These are phyloP conservation scores for Curvularia spicifera DNA, from an alignment of 2,329 filamentous ascomycete genomes.

Conservation along the genomic window DNA sequence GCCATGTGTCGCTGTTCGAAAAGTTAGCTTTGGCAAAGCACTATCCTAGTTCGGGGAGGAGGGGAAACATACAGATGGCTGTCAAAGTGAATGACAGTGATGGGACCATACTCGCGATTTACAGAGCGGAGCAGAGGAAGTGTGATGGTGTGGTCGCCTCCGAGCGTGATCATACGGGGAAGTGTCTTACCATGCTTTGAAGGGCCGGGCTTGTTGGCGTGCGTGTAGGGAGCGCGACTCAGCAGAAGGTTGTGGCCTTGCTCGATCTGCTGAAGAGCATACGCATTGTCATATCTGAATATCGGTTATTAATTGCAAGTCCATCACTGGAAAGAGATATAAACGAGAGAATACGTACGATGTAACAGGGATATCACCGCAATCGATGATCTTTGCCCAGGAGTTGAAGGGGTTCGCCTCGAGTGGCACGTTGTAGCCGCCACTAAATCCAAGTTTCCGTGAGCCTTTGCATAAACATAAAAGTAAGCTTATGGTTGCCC, in stretches of 20 bases:
- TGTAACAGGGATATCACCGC: conserved; percentile 83
- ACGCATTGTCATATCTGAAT: conserved; percentile 77
- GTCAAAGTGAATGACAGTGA: conserved; percentile 69
- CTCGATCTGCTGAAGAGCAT: conserved; percentile 83
- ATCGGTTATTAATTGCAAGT: neutral
- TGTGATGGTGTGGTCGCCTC: conserved; percentile 68
- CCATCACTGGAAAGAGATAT: neutral
- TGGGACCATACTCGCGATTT: conserved; percentile 70
- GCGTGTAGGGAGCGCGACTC: conserved; percentile 71
- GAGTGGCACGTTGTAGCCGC: conserved; percentile 85
- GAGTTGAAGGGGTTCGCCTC: conserved; percentile 80
- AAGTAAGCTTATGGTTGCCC: conserved; percentile 51
- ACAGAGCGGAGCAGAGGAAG: conserved; percentile 63
- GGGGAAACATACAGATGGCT: conserved; percentile 58
- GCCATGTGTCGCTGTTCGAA: conserved; percentile 63
- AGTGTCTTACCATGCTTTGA: conserved; percentile 76
- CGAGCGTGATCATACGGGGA: conserved; percentile 78
- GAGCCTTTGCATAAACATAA: conserved; percentile 49
- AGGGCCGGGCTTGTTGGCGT: conserved; percentile 70
- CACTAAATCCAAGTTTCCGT: conserved; percentile 65
- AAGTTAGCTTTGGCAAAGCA: neutral
- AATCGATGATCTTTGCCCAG: conserved; percentile 82
- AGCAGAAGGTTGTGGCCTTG: conserved; percentile 80
- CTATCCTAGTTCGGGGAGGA: neutral
- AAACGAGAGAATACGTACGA: conserved; percentile 61